Evolutionary conservation across 164 flowering plant species (phyloP).

Genomic region (Amborella trichopoda): DNA sequence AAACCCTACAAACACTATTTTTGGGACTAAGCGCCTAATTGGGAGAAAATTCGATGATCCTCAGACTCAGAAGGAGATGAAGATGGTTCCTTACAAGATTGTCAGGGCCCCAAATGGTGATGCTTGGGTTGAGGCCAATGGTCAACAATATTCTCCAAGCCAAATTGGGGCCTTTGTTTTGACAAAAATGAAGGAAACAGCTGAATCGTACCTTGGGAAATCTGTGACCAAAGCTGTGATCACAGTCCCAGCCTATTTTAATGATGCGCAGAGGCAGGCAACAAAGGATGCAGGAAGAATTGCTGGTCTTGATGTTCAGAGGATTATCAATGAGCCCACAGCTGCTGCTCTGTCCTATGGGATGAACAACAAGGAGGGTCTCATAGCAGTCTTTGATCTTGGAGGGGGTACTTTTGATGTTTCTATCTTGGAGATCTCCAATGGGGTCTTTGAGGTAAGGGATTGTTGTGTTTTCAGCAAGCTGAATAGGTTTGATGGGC

Average conservation of each 20-base stretch:
- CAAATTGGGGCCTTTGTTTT: conserved; percentile 64
- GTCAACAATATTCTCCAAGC: conserved; percentile 57
- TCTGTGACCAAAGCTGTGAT: conserved; percentile 47
- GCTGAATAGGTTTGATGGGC: too few species aligned
- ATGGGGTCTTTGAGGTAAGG: conserved; percentile 64
- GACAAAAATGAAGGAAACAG: conserved; percentile 71
- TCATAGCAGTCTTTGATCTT: conserved; percentile 63
- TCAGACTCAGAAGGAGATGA: conserved; percentile 11
- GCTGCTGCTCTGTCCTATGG: conserved; percentile 77
- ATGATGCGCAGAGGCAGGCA: conserved; percentile 72
- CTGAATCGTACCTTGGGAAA: conserved; percentile 55
- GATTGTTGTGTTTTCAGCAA: too few species aligned
- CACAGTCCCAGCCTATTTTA: conserved; percentile 67
- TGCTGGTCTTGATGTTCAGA: conserved; percentile 56
- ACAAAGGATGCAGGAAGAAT: conserved; percentile 72
- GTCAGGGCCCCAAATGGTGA: conserved; percentile 63
- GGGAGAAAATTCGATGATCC: conserved; percentile 10
- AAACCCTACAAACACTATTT: conserved; percentile 8
- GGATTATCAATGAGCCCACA: conserved; percentile 74
- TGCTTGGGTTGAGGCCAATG: conserved; percentile 69
- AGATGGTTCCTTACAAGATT: conserved; percentile 20
- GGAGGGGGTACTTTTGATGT: conserved; percentile 83
- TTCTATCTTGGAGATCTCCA: conserved; percentile 56
- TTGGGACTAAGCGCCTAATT: conserved; percentile 10
- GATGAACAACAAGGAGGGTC: conserved; percentile 55